Evolutionary conservation across 192 early-diverging fungal genomes (phyloP).

Genomic region (Mycoemilia scoparia): DNA sequence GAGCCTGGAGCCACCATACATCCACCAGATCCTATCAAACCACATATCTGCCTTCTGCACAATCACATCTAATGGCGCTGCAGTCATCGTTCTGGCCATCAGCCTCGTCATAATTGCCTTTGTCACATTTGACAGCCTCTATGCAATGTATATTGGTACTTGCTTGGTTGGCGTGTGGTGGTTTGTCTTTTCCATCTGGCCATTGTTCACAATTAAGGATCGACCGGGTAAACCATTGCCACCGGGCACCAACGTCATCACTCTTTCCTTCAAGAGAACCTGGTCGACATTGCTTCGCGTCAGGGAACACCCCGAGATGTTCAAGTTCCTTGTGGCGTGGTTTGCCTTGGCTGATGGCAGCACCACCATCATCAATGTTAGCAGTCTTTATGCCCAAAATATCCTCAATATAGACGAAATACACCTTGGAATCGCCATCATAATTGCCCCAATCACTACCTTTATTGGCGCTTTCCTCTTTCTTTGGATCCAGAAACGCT

Average conservation of each 20-base stretch:
- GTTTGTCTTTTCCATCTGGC: slow-evolving; percentile 19
- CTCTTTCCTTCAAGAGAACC: slow-evolving; percentile 23
- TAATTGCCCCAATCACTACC: slow-evolving; percentile 34
- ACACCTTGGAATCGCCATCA: slow-evolving; percentile 32
- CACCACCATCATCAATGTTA: slow-evolving; percentile 35
- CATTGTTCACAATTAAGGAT: slow-evolving; percentile 13
- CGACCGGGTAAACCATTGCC: slow-evolving; percentile 26
- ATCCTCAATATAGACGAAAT: slow-evolving; percentile 30
- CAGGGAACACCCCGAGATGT: slow-evolving; percentile 30
- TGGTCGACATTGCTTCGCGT: slow-evolving; percentile 24
- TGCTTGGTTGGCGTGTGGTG: slow-evolving; percentile 30
- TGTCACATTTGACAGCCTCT: slow-evolving; percentile 7
- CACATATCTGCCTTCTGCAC: slow-evolving; percentile 26
- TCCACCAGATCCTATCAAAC: slow-evolving; percentile 6
- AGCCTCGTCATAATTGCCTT: slow-evolving; percentile 19
- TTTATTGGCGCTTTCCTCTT: slow-evolving; percentile 36
- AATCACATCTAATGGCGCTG: slow-evolving; percentile 27
- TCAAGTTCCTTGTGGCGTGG: slow-evolving; percentile 49
- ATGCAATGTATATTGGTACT: slow-evolving; percentile 13
- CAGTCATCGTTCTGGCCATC: slow-evolving; percentile 21
- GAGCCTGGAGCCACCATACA: not conserved
- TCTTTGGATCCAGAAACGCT: slow-evolving; percentile 31
- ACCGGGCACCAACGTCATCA: slow-evolving; percentile 17
- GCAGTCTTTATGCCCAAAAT: slow-evolving; percentile 36
- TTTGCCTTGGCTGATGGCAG: slow-evolving; percentile 52